Evolutionary conservation across 345 rosid genomes (phyloP).

Genomic region (Bruguiera gymnorhiza): DNA sequence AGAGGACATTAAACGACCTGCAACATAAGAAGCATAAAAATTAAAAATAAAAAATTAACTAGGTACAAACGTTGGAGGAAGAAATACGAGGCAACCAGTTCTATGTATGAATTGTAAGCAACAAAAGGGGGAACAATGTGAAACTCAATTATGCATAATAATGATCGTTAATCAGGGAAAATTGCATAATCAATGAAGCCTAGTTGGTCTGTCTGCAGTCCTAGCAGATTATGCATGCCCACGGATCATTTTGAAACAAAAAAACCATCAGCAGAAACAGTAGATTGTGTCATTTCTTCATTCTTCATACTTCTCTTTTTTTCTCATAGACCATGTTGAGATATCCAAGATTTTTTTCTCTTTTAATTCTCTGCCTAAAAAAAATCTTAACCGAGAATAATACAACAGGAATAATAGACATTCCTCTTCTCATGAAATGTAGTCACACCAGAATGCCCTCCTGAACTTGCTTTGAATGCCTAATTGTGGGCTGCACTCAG

Average conservation of each 20-base stretch:
- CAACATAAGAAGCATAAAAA: slow-evolving; percentile 16
- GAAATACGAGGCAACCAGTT: not conserved
- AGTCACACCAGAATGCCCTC: not conserved
- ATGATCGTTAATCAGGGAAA: not conserved
- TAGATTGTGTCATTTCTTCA: not conserved
- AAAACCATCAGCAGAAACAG: not conserved
- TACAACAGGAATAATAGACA: not conserved
- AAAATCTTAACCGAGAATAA: not conserved
- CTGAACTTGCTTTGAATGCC: not conserved
- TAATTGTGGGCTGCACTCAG: not conserved
- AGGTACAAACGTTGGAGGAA: not conserved
- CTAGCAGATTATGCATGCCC: too few relatives aligned
- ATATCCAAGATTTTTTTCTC: not conserved
- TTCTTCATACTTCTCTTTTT: not conserved
- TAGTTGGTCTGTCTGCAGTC: not conserved
- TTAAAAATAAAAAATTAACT: not conserved
- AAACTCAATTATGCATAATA: not conserved
- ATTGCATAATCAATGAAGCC: not conserved
- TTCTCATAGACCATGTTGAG: not conserved
- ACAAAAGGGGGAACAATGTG: not conserved
- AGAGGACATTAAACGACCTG: slow-evolving; percentile 77
- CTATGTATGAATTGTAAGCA: too few relatives aligned
- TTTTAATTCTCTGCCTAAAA: too few relatives aligned
- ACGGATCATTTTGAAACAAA: not conserved
- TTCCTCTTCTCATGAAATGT: slow-evolving; percentile 8